These are phyloP conservation scores for Clonostachys rhizophaga DNA, from an alignment of 2,329 filamentous ascomycete genomes.

Conservation along the genomic window DNA sequence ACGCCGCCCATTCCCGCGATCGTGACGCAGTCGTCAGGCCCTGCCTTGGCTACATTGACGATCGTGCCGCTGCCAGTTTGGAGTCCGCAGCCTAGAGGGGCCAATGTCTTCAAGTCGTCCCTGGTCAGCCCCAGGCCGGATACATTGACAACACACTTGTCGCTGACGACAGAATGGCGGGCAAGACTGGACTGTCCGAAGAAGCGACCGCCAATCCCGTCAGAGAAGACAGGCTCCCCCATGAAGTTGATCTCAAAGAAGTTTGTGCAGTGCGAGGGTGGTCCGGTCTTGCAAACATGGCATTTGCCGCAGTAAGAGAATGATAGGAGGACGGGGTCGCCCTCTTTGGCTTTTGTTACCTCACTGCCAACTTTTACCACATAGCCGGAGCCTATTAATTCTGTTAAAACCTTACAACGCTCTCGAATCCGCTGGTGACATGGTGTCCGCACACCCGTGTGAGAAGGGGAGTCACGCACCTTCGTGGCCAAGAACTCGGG, in stretches of 20 bases:
- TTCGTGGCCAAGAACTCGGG: slow-evolving; percentile 45
- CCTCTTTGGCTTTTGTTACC: slow-evolving; percentile 39
- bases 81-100: slow-evolving; percentile 21
- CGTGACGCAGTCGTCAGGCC: slow-evolving; percentile 15
- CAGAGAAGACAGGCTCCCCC: slow-evolving; percentile 10
- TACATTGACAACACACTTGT: not conserved
- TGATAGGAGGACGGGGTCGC: slow-evolving; percentile 49
- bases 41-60: slow-evolving; percentile 18
- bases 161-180: not conserved
- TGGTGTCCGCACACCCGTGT: not conserved
- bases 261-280: slow-evolving; percentile 40
- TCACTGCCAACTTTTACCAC: slow-evolving; percentile 35
- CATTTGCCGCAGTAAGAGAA: slow-evolving; percentile 31
- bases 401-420: not conserved
- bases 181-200: slow-evolving; percentile 38
- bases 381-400: slow-evolving; percentile 32
- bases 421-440: not conserved
- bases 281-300: slow-evolving; percentile 36
- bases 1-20: slow-evolving; percentile 26
- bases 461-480: slow-evolving; percentile 19
- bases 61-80: slow-evolving; percentile 28
- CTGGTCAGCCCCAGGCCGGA: slow-evolving; percentile 2
- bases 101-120: slow-evolving; percentile 4
- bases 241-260: slow-evolving; percentile 44
- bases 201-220: slow-evolving; percentile 21